These are phyloP conservation scores for Phytophthora litchii DNA, from an alignment of 352 stramenopile genomes.

Conservation along the genomic window DNA sequence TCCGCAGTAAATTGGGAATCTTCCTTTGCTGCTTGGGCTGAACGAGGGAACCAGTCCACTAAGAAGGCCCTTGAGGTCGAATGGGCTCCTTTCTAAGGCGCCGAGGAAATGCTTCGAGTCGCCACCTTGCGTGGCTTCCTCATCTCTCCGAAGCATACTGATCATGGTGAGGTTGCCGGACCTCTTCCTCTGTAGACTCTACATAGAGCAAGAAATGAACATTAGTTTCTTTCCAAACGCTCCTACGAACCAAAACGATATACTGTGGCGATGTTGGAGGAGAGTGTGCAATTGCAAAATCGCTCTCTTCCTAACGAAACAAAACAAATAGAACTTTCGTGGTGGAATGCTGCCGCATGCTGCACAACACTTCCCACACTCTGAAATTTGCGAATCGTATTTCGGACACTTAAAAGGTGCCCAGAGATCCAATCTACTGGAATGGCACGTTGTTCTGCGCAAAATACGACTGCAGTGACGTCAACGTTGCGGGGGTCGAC, in stretches of 20 bases:
- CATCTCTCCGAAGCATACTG: constrained; percentile 20
- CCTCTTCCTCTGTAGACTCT: constrained; percentile 34
- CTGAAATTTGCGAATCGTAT: constrained; percentile 21
- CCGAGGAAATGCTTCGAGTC: constrained; percentile 25
- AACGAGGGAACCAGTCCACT: constrained; percentile 21
- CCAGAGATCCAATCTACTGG: constrained; percentile 49
- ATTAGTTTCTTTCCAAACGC: constrained; percentile 29
- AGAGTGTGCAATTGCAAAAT: constrained; percentile 9
- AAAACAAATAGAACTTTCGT: constrained; percentile 33
- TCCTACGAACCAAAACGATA: constrained; percentile 9
- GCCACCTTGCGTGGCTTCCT: constrained; percentile 19
- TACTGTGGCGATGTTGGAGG: constrained; percentile 6
- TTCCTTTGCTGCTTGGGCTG: constrained; percentile 11
- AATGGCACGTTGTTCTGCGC: constrained; percentile 67
- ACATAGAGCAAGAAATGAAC: constrained; percentile 50
- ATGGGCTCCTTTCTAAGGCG: constrained; percentile 7
- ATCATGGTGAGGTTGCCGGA: constrained; percentile 13
- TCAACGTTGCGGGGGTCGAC: constrained; percentile 36
- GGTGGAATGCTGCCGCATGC: constrained; percentile 25
- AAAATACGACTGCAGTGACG: constrained; percentile 64
- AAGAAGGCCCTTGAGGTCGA: constrained; percentile 14
- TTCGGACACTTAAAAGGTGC: constrained; percentile 15
- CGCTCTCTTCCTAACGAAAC: constrained; percentile 18
- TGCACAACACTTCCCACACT: constrained; percentile 14
- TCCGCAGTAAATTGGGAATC: constrained; percentile 58